Evolutionary conservation across 495 filamentous ascomycete species (phyloP), one percentile per base, ranked within the genome.

Genomic region (Hyphodiscus hymeniophilus): DNA sequence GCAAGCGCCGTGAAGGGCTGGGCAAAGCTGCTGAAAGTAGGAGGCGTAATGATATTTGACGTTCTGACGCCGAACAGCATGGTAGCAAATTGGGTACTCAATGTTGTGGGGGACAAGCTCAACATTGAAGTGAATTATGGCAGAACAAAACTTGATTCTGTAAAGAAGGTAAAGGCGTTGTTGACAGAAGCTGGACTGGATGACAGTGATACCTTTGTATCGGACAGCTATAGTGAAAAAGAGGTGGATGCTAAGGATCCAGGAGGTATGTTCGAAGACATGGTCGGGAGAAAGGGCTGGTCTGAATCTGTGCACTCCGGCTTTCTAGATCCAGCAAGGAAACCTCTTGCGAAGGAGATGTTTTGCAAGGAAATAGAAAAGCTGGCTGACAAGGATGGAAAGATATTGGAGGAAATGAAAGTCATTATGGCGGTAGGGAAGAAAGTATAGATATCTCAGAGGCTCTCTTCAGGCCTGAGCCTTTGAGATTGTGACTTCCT

Each of bases 21-120:
- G 68, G 38, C 47, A n/a, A 41, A 30, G 10, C 65, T 59, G 34
- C 51, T 71, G 23, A 67, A 63, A 48, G 52, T 47, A 15, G 63
- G 60, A 11, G 66, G 68, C 2, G 53, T 41, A 34, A 31, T 69
- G 12, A 60, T 57, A 23, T 38, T 63, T 44, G 63, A 63, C 49
- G 46, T 56, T 18, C 49, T 57, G 23, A 51, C 59, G 32, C 42
- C 47, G 15, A 30, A 48, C 17, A 59, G 49, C 42, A 40, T 60
- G 31, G 38, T 56, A 0, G 40, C 38, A 15, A 49, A 47, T 4
- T 38, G 48, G 17, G 34, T 55, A 0, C 15, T 62, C 18, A 57
- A 64, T 23, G 30, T 41, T n/a, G 54, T 55, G 11, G 57, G 45
- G 3, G 10, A 36, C n/a, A 34, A 45, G 15, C 40, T 66, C 2